phyloP scores from a whole-genome alignment of 768 basidiomycete genomes.

The Brasilioporus rufonigricans region DNA sequence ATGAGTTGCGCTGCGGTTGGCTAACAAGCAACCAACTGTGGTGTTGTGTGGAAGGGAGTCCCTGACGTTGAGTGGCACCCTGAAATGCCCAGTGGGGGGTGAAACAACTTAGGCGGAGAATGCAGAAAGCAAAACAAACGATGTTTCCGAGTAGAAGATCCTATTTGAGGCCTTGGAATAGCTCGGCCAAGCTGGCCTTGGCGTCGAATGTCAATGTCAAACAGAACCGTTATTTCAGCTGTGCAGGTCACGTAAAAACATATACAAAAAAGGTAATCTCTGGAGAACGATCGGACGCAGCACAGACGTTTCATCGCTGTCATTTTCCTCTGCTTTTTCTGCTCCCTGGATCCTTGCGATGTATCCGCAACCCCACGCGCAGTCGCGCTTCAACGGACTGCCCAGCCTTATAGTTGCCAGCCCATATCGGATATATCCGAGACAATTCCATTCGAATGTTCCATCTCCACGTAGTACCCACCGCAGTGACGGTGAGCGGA shows the following conservation, averaged over 20 bases:
- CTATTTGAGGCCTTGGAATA: slow-evolving; percentile 1
- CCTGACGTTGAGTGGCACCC: neutral
- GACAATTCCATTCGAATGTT: slow-evolving; percentile 28
- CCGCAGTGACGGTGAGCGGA: neutral
- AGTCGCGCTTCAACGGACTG: neutral
- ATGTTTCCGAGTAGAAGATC: neutral
- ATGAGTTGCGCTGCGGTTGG: slow-evolving; percentile 7
- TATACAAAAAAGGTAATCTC: slow-evolving; percentile 10
- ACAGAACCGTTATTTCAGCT: no score
- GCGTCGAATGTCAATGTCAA: no score
- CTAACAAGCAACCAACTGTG: slow-evolving; percentile 8
- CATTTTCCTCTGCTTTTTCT: neutral
- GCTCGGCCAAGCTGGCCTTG: neutral
- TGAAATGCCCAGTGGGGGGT: no score
- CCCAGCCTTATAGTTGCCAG: neutral
- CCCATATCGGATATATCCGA: slow-evolving; percentile 18
- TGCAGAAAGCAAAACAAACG: neutral
- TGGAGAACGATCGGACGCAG: slow-evolving; percentile 2
- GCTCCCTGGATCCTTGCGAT: neutral
- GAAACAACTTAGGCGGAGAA: neutral
- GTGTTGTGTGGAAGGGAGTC: neutral
- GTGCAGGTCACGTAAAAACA: neutral
- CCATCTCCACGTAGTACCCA: slow-evolving; percentile 17
- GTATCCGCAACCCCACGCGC: neutral
- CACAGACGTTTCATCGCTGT: neutral